These are phyloP conservation scores for Erodium trifolium DNA, from an alignment of 441 rosid genomes.

Conservation along the genomic window DNA sequence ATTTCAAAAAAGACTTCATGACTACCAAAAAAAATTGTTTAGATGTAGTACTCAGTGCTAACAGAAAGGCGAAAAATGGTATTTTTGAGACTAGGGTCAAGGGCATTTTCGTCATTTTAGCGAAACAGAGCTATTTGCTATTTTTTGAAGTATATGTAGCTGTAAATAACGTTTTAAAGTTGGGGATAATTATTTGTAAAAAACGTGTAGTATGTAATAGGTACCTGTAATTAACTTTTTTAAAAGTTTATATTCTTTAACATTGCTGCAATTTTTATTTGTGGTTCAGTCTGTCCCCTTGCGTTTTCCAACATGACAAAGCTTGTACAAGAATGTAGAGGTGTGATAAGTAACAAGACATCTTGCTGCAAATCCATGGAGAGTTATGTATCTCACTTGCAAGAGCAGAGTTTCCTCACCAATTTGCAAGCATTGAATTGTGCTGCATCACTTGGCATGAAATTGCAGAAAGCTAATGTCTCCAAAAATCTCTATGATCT, in stretches of 20 bases:
- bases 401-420: constrained; percentile 32
- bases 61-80: no score
- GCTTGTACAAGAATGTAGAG: constrained; percentile 20
- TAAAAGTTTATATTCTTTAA: not conserved
- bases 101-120: no score
- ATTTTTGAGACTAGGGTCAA: no score
- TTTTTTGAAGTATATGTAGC: no score
- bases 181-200: no score
- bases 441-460: constrained; percentile 30
- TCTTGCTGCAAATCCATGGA: constrained; percentile 32
- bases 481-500: constrained; percentile 26
- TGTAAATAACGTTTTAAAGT: no score
- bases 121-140: no score
- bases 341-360: constrained; percentile 15
- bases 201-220: no score
- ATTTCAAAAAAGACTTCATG: no score
- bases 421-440: constrained; percentile 35
- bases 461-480: constrained; percentile 31
- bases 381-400: constrained; percentile 28
- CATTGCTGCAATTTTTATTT: not conserved
- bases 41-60: no score
- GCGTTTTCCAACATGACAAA: constrained; percentile 20
- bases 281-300: constrained; percentile 27
- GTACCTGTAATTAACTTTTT: no score
- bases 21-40: no score